Evolutionary conservation across 1,284 basidiomycete species (phyloP), one percentile per base, ranked within the genome.

Genomic region (Schizopora paradoxa): DNA sequence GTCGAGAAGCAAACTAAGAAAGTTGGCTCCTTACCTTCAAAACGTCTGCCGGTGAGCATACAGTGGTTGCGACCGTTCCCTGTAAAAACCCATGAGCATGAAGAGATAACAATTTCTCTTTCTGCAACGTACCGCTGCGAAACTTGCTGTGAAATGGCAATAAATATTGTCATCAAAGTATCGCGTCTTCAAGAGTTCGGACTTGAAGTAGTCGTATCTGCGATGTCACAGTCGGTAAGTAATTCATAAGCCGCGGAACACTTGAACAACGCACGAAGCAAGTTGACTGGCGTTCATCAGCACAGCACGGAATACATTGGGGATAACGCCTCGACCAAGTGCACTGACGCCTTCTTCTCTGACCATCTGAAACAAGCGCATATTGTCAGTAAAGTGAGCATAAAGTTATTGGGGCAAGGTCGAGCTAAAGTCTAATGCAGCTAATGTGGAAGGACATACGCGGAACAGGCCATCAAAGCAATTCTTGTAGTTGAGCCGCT

Each of bases 1-100:
- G 23, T 4, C 26, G 10, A 29, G 13, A 41, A 18, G 7, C 22
- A 35, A 14, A 4, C 1, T 19, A 2, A 5, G 14, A 37, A 37
- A 18, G 14, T 32, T 11, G 29, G 13, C 39, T 22, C 29, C 74
- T 46, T 21, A 79, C 79, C 73, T 94, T 94, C 53, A 95, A 68
- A 21, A 94, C 91, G 59, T 95, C 91, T 10, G 91, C 91, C 0
- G 91, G 91, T 0, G 90, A 91, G 64, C 91, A 94, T n/a, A 95
- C 82, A 1, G 91, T 93, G 2, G 91, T 93, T 8, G 91, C 91
- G 2, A 93, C 86, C 1, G 91, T 94, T 14, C 91, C 91, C 83
- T 88, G 51, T 21, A 31, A 27, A 40, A 22, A 45, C 29, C 3
- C 6, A 16, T 21, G 21, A 28, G 10, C 29, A 19, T 29, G 35